Conservation (phyloP, 2,329 filamentous ascomycete genomes). For the Penicillium brevicompactum region DNA sequence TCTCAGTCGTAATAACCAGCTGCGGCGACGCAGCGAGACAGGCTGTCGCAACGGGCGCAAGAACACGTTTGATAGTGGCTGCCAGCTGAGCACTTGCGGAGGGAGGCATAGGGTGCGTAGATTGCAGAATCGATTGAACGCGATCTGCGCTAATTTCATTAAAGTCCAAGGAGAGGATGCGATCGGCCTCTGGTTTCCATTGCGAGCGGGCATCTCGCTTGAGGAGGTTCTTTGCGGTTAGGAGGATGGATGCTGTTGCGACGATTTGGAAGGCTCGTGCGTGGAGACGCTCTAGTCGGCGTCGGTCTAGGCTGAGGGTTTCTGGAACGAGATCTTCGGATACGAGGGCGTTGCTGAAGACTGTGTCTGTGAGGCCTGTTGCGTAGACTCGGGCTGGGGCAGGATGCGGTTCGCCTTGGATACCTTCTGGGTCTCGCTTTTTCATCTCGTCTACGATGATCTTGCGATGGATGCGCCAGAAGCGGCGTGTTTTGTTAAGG, state of each 20-base stretch:
- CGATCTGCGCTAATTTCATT: conserved; percentile 44
- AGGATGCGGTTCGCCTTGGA: conserved; percentile 39
- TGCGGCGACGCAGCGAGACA: conserved; percentile 31
- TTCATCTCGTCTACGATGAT: conserved; percentile 53
- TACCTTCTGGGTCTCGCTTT: conserved; percentile 46
- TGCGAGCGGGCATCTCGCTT: conserved; percentile 65
- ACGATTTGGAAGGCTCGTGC: conserved; percentile 59
- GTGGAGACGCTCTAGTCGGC: conserved; percentile 56
- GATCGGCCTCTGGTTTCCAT: conserved; percentile 64
- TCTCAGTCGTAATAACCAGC: conserved; percentile 58
- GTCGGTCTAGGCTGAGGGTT: conserved; percentile 59
- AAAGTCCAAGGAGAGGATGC: conserved; percentile 57
- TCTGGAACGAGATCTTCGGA: conserved; percentile 59
- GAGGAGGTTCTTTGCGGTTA: conserved; percentile 67
- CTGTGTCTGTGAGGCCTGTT: conserved; percentile 61
- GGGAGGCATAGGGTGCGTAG: conserved; percentile 52
- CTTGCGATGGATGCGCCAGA: conserved; percentile 52
- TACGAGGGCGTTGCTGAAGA: conserved; percentile 56
- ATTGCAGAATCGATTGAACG: conserved; percentile 50
- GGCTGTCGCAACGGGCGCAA: conserved; percentile 55
- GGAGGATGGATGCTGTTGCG: conserved; percentile 62
- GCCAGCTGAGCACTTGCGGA: conserved; percentile 48
- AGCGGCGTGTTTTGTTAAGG: conserved; percentile 56
- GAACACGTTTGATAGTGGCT: conserved; percentile 53
- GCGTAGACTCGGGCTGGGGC: conserved; percentile 54